phyloP scores from a whole-genome alignment of 371 early-diverging fungal genomes.

The Mortierella sp. region DNA sequence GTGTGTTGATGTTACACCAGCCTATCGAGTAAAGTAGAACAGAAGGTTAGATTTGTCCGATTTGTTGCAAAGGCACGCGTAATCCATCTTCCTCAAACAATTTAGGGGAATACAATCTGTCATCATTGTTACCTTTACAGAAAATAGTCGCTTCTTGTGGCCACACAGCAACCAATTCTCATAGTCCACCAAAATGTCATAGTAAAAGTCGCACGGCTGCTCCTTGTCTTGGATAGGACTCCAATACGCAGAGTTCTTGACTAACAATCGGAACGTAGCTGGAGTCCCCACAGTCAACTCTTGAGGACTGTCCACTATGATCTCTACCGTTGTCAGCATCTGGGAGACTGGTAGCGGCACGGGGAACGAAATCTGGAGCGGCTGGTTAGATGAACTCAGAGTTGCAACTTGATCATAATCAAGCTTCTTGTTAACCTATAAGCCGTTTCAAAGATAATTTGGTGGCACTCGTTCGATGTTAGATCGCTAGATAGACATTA shows the following conservation, averaged over 20 bases:
- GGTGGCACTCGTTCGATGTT: no score
- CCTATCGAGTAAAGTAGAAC: constrained; percentile 43
- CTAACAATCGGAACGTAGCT: constrained; percentile 64
- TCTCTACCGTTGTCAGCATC: constrained; percentile 71
- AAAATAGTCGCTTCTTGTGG: constrained; percentile 70
- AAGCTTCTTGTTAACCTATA: constrained; percentile 35
- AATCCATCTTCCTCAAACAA: neutral
- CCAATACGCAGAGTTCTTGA: constrained; percentile 77
- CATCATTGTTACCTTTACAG: constrained; percentile 64
- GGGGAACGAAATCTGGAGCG: constrained; percentile 64
- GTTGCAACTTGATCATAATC: constrained; percentile 50
- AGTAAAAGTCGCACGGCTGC: constrained; percentile 60
- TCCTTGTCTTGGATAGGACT: constrained; percentile 54
- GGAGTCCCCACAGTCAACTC: constrained; percentile 69
- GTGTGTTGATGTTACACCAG: constrained; percentile 67
- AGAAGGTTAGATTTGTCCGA: neutral
- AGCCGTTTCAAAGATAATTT: neutral
- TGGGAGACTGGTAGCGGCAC: constrained; percentile 47
- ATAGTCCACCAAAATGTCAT: constrained; percentile 78
- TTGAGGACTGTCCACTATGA: constrained; percentile 60
- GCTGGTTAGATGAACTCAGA: constrained; percentile 23
- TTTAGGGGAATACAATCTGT: neutral
- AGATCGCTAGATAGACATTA: no score
- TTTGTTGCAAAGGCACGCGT: neutral
- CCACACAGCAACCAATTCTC: constrained; percentile 81